Base-by-base conservation (phyloP, 139 green algal genomes). In the Coelastrella sp. region DNA sequence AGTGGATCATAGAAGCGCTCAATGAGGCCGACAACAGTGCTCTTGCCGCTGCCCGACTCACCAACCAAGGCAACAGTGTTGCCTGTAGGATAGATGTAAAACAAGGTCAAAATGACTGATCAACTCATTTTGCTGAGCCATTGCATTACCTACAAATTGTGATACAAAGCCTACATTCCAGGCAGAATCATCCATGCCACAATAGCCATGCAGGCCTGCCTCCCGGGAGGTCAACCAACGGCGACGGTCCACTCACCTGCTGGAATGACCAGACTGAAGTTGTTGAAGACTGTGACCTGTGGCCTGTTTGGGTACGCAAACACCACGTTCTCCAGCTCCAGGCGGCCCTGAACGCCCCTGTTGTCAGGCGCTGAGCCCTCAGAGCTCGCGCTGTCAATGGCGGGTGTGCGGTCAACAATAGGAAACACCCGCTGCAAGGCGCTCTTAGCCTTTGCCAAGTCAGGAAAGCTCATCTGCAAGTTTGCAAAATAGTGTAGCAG, bases 11-110 rank as follows among this genome's bases (percentile, higher is more conserved):
- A 99, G 91, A 99, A 99, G 74, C 97, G 93, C 91, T 98, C 94
- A 14, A 99, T 91, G 7, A 99, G 95, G 0, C 91, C 89, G 8
- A 99, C 92, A 8, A 99, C 95, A 12, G 97, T 99, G 66, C 91
- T 96, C 94, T 99, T 99, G 92, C 97, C 98, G 68, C 93, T 97
- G 87, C 98, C 98, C 25, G 90, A 96, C 93, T 97, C 94, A 1
- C 98, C 98, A 35, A 99, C 97, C 24, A 99, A 94, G n/a, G 98
- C 98, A 17, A 97, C 92, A 6, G 94, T 97, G n/a, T 88, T 75
- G 59, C 96, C 97, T 9, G 94, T 60, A 80, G 49, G 7, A 35
- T 19, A 78, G 20, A 25, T 12, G 20, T 7, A 15, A 78, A 15
- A 24, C 15, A 70, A 22, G 63, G 15, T 14, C 63, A 70, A 5